Evolutionary conservation across 2,329 filamentous ascomycete genomes (phyloP), one percentile per base, ranked within the genome.

Genomic region (Diaporthe destruens): DNA sequence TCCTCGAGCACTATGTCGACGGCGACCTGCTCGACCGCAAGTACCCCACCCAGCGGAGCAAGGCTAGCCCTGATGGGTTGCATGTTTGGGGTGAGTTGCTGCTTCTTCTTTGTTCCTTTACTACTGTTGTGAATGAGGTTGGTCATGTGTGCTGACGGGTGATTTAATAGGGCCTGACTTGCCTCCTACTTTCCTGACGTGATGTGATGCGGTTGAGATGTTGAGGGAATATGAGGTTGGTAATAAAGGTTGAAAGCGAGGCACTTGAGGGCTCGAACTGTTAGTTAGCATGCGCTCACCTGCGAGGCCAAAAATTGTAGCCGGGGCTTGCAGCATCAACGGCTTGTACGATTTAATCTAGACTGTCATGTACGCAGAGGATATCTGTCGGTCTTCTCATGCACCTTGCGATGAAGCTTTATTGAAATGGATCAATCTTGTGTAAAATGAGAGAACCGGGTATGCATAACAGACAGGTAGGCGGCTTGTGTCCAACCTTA

Each of bases 1-100:
- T 92, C 80, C 82, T 92, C 77, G 90, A 92, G 81, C 90, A 93
- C 80, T 94, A 93, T 76, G 89, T 91, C 20, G 92, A 93, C 79
- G 91, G 92, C 0, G 92, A 94, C 80, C 76, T 92, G 75, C 86
- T 93, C 2, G 83, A 88, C 73, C 84, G 88, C 74, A 87, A 84
- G 23, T 85, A 88, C 53, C 86, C 84, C 25, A 85, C 84, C 5
- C 84, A 87, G 74, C 78, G 76, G 16, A 83, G 79, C 16, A 76
- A 80, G 73, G 82, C 82, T 1, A 80, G 81, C 34, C 83, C 84
- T 3, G 84, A 82, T 55, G 84, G 82, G 44, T 72, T 86, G 53
- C 82, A 86, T 74, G 82, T 86, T 20, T 87, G 85, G 85, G 85
- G 85, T 80, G 67, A 77, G 80, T 75, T 32, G 6, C 14, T 25